Evolutionary conservation across 176 grass and related monocot species (phyloP).

Genomic region (Guadua angustifolia): DNA sequence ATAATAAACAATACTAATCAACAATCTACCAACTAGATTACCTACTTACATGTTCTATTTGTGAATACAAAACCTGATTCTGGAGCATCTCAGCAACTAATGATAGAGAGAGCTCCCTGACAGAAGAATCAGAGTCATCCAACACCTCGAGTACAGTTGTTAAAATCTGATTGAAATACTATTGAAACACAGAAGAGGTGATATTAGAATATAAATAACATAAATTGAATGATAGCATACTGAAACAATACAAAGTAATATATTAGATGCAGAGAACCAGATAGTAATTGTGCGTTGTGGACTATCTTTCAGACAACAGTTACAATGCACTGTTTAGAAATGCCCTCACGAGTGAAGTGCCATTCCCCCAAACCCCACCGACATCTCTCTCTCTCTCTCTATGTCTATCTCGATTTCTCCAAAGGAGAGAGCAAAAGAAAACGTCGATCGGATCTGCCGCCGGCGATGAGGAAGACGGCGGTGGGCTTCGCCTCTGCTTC

Average conservation of each 20-base stretch:
- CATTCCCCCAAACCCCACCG: no score
- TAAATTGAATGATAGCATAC: slow-evolving; percentile 29
- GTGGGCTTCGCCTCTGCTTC: slow-evolving; percentile 38
- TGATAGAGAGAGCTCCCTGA: slow-evolving; percentile 68
- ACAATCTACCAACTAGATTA: slow-evolving; percentile 20
- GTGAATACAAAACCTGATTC: slow-evolving; percentile 68
- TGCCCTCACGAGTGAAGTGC: no score
- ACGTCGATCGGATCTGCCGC: slow-evolving; percentile 26
- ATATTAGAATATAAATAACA: slow-evolving; percentile 47
- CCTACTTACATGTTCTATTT: slow-evolving; percentile 27
- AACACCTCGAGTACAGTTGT: slow-evolving; percentile 74
- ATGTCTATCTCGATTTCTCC: no score
- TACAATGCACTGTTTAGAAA: slow-evolving; percentile 21
- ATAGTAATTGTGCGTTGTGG: not conserved
- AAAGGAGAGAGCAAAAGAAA: not conserved
- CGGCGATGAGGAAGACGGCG: slow-evolving; percentile 43
- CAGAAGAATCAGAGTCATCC: slow-evolving; percentile 76
- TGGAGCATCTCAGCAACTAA: slow-evolving; percentile 77
- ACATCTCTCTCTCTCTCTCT: no score
- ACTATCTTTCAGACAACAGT: not conserved
- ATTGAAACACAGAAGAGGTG: slow-evolving; percentile 19
- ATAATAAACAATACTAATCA: slow-evolving; percentile 35
- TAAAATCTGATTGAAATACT: slow-evolving; percentile 97
- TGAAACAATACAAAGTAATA: not conserved
- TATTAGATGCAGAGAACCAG: not conserved